Percentiles rank a stretch among this genome's conserved stretches.
These are phyloP conservation scores for Trametes cinnabarina DNA, from an alignment of 768 basidiomycete species.

Conservation along the genomic window DNA sequence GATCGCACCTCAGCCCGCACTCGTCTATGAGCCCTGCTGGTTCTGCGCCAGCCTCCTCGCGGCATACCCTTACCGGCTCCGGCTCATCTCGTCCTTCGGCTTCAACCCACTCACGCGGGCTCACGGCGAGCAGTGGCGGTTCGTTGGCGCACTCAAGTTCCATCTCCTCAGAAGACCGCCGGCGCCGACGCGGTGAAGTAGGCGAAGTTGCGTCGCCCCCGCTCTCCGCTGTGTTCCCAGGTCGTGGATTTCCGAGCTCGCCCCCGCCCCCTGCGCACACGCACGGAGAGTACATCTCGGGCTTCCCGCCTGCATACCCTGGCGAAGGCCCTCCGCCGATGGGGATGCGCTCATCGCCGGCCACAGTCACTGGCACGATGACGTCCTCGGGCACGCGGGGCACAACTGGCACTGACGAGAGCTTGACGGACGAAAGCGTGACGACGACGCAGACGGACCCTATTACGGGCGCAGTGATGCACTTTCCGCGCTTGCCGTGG, in stretches of 20 bases:
- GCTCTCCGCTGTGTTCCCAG: conserved; percentile 30
- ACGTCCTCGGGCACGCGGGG: conserved; percentile 20
- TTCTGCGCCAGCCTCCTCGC: conserved; percentile 50
- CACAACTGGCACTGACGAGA: conserved; percentile 25
- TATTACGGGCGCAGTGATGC: conserved; percentile 31
- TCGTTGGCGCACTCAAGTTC: conserved; percentile 51
- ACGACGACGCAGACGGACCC: conserved; percentile 36
- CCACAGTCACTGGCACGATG: conserved; percentile 21
- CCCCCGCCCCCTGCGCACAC: conserved; percentile 2
- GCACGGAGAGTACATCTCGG: background rate
- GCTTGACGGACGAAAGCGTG: conserved; percentile 28
- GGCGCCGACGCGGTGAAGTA: conserved; percentile 19
- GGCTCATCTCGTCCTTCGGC: conserved; percentile 51
- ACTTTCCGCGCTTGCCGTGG: conserved; percentile 29
- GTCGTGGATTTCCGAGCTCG: conserved; percentile 7
- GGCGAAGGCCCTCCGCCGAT: background rate
- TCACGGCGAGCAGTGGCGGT: conserved; percentile 21
- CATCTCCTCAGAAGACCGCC: conserved; percentile 52
- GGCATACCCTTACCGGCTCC: conserved; percentile 45
- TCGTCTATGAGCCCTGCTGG: conserved; percentile 38
- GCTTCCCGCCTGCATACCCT: conserved; percentile 8
- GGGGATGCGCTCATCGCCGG: conserved; percentile 1
- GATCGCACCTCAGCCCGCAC: conserved; percentile 52
- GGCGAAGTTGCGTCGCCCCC: conserved; percentile 29
- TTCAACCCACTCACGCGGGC: conserved; percentile 35